phyloP scores from a whole-genome alignment of 106 monocot genomes.

The Allium fistulosum region DNA sequence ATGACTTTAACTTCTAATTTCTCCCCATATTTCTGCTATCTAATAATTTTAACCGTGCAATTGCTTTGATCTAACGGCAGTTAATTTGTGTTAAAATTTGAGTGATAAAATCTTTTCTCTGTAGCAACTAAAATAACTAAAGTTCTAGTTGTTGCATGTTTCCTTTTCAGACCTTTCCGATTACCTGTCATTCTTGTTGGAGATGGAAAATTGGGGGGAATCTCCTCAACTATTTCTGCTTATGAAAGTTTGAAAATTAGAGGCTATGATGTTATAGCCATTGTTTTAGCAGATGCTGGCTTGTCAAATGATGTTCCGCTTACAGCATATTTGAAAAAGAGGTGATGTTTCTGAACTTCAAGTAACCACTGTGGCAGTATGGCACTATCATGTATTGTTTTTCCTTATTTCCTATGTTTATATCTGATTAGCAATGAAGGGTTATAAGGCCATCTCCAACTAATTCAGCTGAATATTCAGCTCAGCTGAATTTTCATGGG shows the following conservation, averaged over 20 bases:
- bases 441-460: too few relatives aligned
- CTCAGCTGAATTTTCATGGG: too few relatives aligned
- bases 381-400: neutral
- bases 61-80: too few relatives aligned
- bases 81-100: too few relatives aligned
- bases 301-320: constrained; percentile 66
- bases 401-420: neutral
- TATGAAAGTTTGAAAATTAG: constrained; percentile 82
- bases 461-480: too few relatives aligned
- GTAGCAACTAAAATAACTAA: too few relatives aligned
- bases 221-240: constrained; percentile 87
- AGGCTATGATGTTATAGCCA: constrained; percentile 85
- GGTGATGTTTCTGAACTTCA: constrained; percentile 24
- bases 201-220: constrained; percentile 94
- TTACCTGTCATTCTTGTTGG: constrained; percentile 87
- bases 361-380: neutral
- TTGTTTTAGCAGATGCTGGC: constrained; percentile 72
- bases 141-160: neutral
- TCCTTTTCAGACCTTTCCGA: constrained; percentile 62
- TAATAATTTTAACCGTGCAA: too few relatives aligned
- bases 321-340: constrained; percentile 69
- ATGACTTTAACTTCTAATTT: too few relatives aligned
- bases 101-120: too few relatives aligned
- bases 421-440: neutral
- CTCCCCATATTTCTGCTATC: too few relatives aligned